A percentile compares a stretch with the other conserved stretches of the same genome.
Evolutionary conservation across 257 asterid genomes (phyloP).

Genomic region (Gentiana straminea): DNA sequence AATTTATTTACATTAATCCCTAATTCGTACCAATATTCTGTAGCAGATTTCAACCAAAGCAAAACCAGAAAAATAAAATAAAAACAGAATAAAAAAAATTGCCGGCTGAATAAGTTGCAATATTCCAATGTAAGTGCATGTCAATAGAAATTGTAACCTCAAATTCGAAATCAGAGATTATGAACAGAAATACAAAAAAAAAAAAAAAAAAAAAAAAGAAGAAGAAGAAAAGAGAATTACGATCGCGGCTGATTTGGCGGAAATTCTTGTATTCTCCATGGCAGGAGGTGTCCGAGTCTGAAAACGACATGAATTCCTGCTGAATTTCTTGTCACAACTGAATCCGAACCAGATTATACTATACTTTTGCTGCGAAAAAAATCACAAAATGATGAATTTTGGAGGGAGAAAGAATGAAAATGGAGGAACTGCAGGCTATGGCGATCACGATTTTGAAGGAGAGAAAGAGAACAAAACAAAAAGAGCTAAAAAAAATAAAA

Average conservation of each 20-base stretch:
- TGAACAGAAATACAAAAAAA: no score
- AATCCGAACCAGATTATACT: no score
- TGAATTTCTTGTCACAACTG: neutral
- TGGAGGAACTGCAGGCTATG: neutral
- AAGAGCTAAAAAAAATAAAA: neutral
- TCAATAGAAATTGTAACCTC: neutral
- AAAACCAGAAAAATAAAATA: neutral
- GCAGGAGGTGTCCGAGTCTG: constrained; percentile 71
- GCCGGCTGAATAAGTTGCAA: no score
- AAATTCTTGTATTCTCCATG: constrained; percentile 85
- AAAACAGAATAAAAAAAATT: neutral
- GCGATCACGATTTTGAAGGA: constrained; percentile 42
- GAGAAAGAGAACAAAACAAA: constrained; percentile 1
- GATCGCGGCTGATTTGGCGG: constrained; percentile 82
- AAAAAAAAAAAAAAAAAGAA: neutral
- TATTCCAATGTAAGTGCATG: neutral
- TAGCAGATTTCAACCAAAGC: neutral
- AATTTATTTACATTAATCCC: no score
- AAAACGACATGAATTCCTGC: constrained; percentile 48
- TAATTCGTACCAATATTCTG: neutral
- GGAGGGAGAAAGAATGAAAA: constrained; percentile 20
- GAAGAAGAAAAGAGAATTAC: constrained; percentile 27
- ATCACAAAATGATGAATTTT: neutral
- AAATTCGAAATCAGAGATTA: neutral
- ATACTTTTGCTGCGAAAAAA: neutral